phyloP scores from a whole-genome alignment of 164 flowering plant species.

The Santalum album region DNA sequence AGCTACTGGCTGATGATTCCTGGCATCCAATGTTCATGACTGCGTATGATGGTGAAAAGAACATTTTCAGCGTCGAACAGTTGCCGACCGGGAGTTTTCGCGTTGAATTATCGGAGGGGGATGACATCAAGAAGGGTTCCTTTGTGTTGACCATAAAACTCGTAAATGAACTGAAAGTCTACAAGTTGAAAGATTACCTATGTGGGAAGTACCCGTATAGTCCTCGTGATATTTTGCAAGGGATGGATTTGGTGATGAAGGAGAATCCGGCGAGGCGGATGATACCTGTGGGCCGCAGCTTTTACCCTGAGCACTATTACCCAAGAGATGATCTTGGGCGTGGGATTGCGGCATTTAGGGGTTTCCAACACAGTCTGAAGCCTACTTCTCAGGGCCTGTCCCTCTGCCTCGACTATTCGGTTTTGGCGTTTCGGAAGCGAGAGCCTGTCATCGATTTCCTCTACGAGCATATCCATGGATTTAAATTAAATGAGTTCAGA shows the following conservation, averaged over 20 bases:
- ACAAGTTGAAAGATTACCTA: not conserved
- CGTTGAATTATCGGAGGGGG: constrained; percentile 33
- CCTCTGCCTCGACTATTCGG: constrained; percentile 54
- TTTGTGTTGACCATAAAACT: constrained; percentile 32
- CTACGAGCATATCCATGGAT: constrained; percentile 19
- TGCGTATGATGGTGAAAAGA: constrained; percentile 66
- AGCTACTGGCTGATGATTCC: constrained; percentile 23
- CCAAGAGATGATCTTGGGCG: constrained; percentile 26
- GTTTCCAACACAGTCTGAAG: constrained; percentile 52
- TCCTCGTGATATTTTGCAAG: constrained; percentile 63
- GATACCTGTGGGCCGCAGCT: constrained; percentile 35
- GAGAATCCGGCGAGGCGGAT: constrained; percentile 40
- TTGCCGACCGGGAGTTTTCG: constrained; percentile 37
- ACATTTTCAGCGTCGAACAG: constrained; percentile 41
- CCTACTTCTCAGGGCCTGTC: constrained; percentile 50
- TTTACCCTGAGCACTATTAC: constrained; percentile 17
- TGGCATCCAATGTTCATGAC: constrained; percentile 23
- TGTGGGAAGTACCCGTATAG: not conserved
- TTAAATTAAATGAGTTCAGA: constrained; percentile 12
- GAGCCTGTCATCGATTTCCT: constrained; percentile 50
- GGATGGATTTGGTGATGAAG: constrained; percentile 68
- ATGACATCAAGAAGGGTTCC: constrained; percentile 2
- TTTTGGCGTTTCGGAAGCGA: constrained; percentile 41
- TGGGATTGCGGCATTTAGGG: constrained; percentile 48
- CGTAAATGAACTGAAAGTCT: constrained; percentile 33